Conservation (phyloP, 495 filamentous ascomycete genomes). For the Pseudevernia furfuracea region DNA sequence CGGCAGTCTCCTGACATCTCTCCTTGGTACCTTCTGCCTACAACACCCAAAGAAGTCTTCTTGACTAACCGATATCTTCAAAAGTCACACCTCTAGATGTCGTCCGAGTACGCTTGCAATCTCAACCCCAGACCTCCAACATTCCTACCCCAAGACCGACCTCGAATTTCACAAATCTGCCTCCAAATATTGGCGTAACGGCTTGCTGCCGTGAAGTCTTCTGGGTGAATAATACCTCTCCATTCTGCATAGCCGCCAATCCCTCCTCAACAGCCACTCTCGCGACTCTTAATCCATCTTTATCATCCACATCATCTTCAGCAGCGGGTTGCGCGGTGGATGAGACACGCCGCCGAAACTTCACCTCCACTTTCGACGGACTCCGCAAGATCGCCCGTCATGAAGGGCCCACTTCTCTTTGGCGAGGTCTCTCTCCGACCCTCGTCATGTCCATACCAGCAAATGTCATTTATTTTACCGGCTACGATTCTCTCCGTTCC, state of each 20-base stretch:
- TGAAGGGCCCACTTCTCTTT: constrained; percentile 79
- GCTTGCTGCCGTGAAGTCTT: constrained; percentile 96
- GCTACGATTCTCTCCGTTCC: constrained; percentile 88
- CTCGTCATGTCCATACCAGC: constrained; percentile 88
- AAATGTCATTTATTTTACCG: constrained; percentile 98
- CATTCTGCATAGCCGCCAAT: constrained; percentile 64
- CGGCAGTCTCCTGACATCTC: constrained; percentile 79
- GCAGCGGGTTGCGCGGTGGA: constrained; percentile 74
- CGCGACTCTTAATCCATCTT: constrained; percentile 31
- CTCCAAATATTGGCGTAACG: constrained; percentile 78
- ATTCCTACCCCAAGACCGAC: constrained; percentile 30
- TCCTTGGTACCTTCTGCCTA: constrained; percentile 59
- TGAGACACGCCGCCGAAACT: constrained; percentile 70
- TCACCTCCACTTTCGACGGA: constrained; percentile 86
- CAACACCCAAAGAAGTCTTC: background rate
- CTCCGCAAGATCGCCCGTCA: constrained; percentile 93
- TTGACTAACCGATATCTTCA: constrained; percentile 9
- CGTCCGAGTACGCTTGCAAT: constrained; percentile 88
- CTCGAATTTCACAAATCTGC: constrained; percentile 56
- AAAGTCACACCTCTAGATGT: constrained; percentile 94
- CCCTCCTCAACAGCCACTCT: constrained; percentile 30
- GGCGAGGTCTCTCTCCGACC: constrained; percentile 88
- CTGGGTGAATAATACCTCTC: constrained; percentile 80
- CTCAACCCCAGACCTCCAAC: constrained; percentile 52
- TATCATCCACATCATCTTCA: constrained; percentile 30